Percentiles rank a stretch among this genome's conserved stretches.
Evolutionary conservation across 805 yeast genomes (phyloP).

Genomic region (Wickerhamomyces queroliae): DNA sequence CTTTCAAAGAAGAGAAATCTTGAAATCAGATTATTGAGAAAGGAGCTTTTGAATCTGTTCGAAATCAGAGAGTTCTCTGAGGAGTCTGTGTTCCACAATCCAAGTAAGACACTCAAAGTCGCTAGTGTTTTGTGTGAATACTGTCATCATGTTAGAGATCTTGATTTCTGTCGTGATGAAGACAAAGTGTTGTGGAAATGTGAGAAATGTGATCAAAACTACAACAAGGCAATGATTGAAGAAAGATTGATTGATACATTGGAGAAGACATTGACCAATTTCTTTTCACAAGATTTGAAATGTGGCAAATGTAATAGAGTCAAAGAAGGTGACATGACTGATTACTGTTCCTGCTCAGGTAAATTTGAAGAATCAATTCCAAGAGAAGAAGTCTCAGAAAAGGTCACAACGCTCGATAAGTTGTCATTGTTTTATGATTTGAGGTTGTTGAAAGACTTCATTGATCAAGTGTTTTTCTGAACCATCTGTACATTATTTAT

Average conservation of each 20-base stretch:
- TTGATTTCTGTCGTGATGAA: slow-evolving; percentile 77
- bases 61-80: slow-evolving; percentile 82
- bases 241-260: slow-evolving; percentile 70
- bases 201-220: slow-evolving; percentile 55
- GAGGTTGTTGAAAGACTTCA: slow-evolving; percentile 38
- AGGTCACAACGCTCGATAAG: slow-evolving; percentile 44
- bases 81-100: slow-evolving; percentile 67
- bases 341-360: slow-evolving; percentile 86
- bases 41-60: slow-evolving; percentile 64
- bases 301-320: slow-evolving; percentile 74
- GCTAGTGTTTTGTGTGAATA: slow-evolving; percentile 71
- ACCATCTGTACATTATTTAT: background rate
- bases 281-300: slow-evolving; percentile 71
- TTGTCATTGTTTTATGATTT: slow-evolving; percentile 59
- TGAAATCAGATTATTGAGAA: slow-evolving; percentile 71
- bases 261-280: slow-evolving; percentile 48
- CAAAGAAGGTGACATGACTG: slow-evolving; percentile 62
- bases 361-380: slow-evolving; percentile 59
- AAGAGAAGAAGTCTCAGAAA: slow-evolving; percentile 36
- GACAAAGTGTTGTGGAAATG: slow-evolving; percentile 49
- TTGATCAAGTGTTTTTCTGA: slow-evolving; percentile 11
- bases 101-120: slow-evolving; percentile 62
- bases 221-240: slow-evolving; percentile 67
- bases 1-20: slow-evolving; percentile 58
- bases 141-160: slow-evolving; percentile 68